Conservation (phyloP, 257 asterid genomes). For the Nicotiana otophora region DNA sequence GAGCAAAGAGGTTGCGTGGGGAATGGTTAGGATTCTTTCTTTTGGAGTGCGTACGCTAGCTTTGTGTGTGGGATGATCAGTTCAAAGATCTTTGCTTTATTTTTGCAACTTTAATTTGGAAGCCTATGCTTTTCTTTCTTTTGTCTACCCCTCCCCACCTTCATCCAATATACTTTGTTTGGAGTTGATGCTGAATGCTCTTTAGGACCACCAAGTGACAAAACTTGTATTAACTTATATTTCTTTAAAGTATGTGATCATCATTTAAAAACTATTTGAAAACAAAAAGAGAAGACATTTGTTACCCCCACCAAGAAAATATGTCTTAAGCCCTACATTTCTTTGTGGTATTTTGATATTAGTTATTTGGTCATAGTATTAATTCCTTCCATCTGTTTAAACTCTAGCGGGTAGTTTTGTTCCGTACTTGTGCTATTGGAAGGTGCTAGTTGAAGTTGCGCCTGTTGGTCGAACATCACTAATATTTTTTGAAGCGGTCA, state of each 20-base stretch:
- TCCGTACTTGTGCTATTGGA: not conserved
- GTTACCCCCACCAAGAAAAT: constrained; percentile 20
- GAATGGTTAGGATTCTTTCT: constrained; percentile 52
- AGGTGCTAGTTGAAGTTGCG: rapidly evolving
- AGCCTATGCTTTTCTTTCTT: constrained; percentile 47
- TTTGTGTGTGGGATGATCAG: constrained; percentile 18
- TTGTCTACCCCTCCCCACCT: constrained; percentile 25
- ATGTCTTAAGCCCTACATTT: constrained; percentile 1
- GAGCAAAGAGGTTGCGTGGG: constrained; percentile 58
- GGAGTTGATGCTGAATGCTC: constrained; percentile 18
- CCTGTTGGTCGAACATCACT: not conserved
- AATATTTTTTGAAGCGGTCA: no score
- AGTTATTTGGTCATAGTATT: not conserved
- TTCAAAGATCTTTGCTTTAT: not conserved
- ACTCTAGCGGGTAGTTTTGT: not conserved
- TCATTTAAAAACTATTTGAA: not conserved
- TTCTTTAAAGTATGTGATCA: not conserved
- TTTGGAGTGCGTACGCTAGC: constrained; percentile 92
- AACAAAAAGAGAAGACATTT: not conserved
- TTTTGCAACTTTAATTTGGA: constrained; percentile 21
- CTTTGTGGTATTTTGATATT: not conserved
- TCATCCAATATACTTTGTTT: constrained; percentile 24
- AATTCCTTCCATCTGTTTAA: not conserved
- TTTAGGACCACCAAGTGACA: constrained; percentile 14
- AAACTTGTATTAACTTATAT: not conserved